Percentiles rank a stretch among this genome's conserved stretches.
phyloP scores from a whole-genome alignment of 257 asterid species.

The Forsythia suspensa region DNA sequence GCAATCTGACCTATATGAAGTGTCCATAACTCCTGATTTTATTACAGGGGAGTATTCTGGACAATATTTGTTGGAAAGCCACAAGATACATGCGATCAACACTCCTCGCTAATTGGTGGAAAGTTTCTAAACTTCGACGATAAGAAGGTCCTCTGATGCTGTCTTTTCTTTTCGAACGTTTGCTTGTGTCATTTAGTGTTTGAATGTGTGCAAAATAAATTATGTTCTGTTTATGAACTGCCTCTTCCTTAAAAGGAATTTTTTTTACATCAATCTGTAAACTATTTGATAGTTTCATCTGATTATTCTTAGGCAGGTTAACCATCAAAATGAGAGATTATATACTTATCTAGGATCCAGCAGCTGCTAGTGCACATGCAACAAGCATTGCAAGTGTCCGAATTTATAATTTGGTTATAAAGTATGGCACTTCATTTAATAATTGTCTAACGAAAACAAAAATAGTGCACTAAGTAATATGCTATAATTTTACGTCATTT shows the following conservation, averaged over 20 bases:
- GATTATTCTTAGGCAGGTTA: neutral
- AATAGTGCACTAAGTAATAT: too few species aligned
- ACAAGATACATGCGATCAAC: conserved; percentile 10
- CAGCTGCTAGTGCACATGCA: too few species aligned
- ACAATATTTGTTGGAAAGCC: conserved; percentile 12
- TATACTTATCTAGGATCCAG: too few species aligned
- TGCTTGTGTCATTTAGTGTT: neutral
- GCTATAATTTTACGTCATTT: too few species aligned
- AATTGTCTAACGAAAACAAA: too few species aligned
- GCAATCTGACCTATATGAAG: neutral
- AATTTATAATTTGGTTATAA: too few species aligned
- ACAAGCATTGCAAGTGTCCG: too few species aligned
- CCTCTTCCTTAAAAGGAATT: neutral
- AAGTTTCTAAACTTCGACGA: neutral
- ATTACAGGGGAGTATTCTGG: conserved; percentile 11
- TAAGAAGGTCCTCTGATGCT: too few species aligned
- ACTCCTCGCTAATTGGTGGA: conserved; percentile 23
- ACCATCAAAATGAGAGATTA: too few species aligned
- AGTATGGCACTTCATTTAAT: too few species aligned
- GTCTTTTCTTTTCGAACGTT: neutral
- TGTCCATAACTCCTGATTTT: neutral
- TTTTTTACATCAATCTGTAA: neutral
- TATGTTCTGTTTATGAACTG: neutral
- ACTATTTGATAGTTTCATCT: neutral
- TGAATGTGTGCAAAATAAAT: neutral